Base-by-base conservation (phyloP, 345 rosid genomes). In the Rubroshorea leprosula region DNA sequence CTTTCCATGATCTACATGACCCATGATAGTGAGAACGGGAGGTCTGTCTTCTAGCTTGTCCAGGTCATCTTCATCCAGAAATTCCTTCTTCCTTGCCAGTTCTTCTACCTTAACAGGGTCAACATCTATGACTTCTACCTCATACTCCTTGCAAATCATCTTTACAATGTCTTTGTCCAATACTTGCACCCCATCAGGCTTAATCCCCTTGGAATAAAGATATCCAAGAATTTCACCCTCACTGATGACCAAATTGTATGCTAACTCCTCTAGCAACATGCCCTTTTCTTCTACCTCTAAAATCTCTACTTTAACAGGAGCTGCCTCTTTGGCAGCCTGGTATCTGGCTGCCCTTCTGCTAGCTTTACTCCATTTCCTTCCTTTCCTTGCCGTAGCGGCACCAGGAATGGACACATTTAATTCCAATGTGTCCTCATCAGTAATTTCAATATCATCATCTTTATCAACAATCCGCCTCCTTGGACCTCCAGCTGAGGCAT, bases 1-100 rank as follows among this genome's bases (percentile, higher is more conserved):
- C 88, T 93, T 93, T 72, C 99, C 99, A 54, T 93, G 99, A 72
- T 93, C 99, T 19, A 93, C 99, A 68, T 93, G 99, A 68, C 99
- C 99, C 99, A 93, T 93, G 64, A 93, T 93, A n/a, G 99, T 93
- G 64, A 93, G 85, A 55, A 93, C 96, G 67, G 99, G 99, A 72
- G 99, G 97, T 58, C 99, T 86, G 51, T 82, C 85, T 75, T 76
- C 84, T 31, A 93, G 81, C 65, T 89, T 89, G 80, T 79, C 99
- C 75, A 83, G 69, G 75, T 93, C 97, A 43, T 83, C 94, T 62
- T 83, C 90, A 79, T 93, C 97, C 52, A 93, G 43, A 54, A 76
- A 80, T 71, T 89, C 94, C 58, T 57, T 85, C 79, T 89, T 93
- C 69, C 65, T 86, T 55, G 97, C 99, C 97, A 87, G 83, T 70